Percentiles rank a stretch among this genome's conserved stretches.
Conservation (phyloP, 306 rosid genomes). For the Cyclanthera cordifolia region DNA sequence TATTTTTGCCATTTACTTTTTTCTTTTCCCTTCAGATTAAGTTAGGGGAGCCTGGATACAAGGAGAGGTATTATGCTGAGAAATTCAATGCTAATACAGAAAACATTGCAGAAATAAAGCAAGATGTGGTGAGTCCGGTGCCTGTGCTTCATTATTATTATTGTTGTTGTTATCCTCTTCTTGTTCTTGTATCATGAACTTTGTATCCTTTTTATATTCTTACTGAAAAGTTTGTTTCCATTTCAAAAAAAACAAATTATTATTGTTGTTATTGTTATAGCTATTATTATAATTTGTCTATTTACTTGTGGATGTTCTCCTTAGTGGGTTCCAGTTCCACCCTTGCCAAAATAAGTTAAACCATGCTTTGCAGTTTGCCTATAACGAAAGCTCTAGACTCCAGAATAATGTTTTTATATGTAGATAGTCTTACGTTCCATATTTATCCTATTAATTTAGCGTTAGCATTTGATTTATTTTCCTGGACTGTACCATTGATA, state of each 20-base stretch:
- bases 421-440: not conserved
- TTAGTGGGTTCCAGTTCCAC: not conserved
- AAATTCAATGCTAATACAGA: conserved; percentile 53
- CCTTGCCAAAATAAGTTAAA: not conserved
- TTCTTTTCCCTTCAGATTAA: conserved; percentile 45
- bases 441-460: not conserved
- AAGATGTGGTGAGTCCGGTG: conserved; percentile 35
- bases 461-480: not conserved
- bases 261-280: not conserved
- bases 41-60: conserved; percentile 94
- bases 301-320: not conserved
- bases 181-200: no score
- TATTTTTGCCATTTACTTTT: conserved; percentile 3
- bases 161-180: no score
- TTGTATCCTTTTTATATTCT: no score
- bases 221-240: no score
- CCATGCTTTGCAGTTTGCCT: not conserved
- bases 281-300: not conserved
- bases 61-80: conserved; percentile 84
- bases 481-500: not conserved
- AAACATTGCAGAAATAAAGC: conserved; percentile 51
- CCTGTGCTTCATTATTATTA: not conserved
- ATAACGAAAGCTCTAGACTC: not conserved
- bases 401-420: not conserved
- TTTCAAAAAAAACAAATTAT: no score